A percentile compares a stretch with the other conserved stretches of the same genome.
Evolutionary conservation across 371 early-diverging fungal species (phyloP).

Genomic region (Dentiscutata heterogama): DNA sequence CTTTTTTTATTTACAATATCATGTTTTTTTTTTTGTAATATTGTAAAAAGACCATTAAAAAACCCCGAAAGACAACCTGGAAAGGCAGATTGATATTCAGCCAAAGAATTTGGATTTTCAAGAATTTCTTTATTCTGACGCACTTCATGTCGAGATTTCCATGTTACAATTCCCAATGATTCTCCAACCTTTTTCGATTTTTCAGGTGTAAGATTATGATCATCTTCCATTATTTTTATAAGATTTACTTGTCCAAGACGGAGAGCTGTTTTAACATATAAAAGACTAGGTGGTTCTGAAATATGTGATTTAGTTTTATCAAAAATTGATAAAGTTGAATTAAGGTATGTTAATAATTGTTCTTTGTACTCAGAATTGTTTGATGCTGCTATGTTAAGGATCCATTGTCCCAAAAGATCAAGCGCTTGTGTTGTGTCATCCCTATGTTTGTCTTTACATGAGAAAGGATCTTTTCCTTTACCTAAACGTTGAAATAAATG

Average conservation of each 20-base stretch:
- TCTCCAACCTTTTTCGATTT: background rate
- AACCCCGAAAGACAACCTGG: background rate
- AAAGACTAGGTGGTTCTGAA: background rate
- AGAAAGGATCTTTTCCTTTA: background rate
- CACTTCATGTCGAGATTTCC: background rate
- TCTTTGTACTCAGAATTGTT: background rate
- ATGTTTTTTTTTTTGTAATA: slow-evolving; percentile 21
- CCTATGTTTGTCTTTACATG: background rate
- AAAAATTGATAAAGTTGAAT: background rate
- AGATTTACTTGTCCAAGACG: background rate
- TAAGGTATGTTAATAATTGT: background rate
- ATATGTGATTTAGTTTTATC: background rate
- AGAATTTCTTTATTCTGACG: background rate
- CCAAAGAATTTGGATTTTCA: background rate
- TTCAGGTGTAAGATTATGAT: background rate
- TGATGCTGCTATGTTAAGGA: background rate
- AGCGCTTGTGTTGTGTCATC: background rate
- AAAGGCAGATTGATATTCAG: slow-evolving; percentile 3
- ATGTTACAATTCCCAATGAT: background rate
- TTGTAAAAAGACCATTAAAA: slow-evolving; percentile 7
- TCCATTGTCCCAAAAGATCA: background rate
- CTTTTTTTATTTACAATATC: slow-evolving; percentile 1
- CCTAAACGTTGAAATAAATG: background rate
- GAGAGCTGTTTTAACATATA: slow-evolving; percentile 5
- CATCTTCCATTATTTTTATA: background rate